Evolutionary conservation across 129 eudicot genomes (phyloP).

Genomic region (Centella asiatica): DNA sequence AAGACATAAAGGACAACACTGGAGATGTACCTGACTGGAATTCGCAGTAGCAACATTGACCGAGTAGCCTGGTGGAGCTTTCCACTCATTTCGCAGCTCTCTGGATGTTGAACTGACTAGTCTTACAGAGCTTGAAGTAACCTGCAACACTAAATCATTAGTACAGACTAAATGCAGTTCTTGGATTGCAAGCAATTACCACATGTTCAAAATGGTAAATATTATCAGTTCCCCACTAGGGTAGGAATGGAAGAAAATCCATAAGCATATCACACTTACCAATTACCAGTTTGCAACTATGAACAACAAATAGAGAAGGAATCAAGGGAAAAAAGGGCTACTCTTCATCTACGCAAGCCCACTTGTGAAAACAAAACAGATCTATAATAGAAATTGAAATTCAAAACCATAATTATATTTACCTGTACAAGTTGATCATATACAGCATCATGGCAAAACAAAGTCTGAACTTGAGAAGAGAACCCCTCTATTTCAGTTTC

Average conservation of each 20-base stretch:
- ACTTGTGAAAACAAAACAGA: background rate
- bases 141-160: slow-evolving; percentile 35
- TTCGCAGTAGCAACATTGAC: slow-evolving; percentile 96
- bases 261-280: background rate
- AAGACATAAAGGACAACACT: background rate
- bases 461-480: slow-evolving; percentile 71
- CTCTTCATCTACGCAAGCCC: background rate
- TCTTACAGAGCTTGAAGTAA: slow-evolving; percentile 85
- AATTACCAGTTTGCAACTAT: background rate
- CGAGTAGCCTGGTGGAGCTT: slow-evolving; percentile 72
- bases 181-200: background rate
- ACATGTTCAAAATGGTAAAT: background rate
- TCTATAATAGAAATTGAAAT: background rate
- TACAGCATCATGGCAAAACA: slow-evolving; percentile 85
- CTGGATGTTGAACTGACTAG: slow-evolving; percentile 73
- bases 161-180: background rate
- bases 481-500: slow-evolving; percentile 95
- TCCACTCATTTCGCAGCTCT: slow-evolving; percentile 79
- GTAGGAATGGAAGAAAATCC: background rate
- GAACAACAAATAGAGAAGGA: background rate
- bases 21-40: slow-evolving; percentile 61
- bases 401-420: background rate
- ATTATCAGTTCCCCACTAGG: too few relatives aligned
- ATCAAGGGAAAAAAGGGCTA: background rate
- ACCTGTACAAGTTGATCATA: slow-evolving; percentile 87